Conservation (phyloP, 768 basidiomycete species). For the Polyporus arcularius region DNA sequence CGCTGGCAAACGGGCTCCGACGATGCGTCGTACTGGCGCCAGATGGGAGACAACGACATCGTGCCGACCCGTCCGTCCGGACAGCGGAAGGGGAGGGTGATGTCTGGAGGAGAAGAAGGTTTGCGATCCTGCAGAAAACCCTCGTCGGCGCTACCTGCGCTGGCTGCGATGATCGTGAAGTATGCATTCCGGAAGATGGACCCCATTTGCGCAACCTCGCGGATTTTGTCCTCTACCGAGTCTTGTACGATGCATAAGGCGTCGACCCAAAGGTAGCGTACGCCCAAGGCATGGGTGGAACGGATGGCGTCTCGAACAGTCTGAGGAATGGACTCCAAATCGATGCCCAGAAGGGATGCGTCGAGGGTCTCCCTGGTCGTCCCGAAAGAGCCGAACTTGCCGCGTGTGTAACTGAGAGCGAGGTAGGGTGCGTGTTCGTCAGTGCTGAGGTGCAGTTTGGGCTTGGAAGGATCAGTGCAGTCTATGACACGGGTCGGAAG, state of each 20-base stretch:
- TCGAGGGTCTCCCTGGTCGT: conserved; percentile 5
- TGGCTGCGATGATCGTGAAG: conserved; percentile 15
- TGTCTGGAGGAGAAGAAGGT: neutral
- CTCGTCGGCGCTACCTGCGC: neutral
- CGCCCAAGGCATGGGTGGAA: neutral
- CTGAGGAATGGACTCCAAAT: conserved; percentile 3
- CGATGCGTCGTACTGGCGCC: conserved; percentile 1
- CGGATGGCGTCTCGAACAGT: conserved; percentile 14
- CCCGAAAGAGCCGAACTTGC: neutral
- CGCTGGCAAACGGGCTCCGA: conserved; percentile 7
- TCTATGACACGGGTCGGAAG: conserved; percentile 13
- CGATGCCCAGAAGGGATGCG: conserved; percentile 2
- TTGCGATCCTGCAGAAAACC: conserved; percentile 13
- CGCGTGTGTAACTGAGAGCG: conserved; percentile 15
- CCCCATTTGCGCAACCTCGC: conserved; percentile 3
- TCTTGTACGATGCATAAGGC: conserved; percentile 18
- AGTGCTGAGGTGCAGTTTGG: neutral
- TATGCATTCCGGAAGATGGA: conserved; percentile 5
- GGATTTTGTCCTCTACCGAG: conserved; percentile 1
- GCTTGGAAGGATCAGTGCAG: conserved; percentile 6
- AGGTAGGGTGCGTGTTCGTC: conserved; percentile 3
- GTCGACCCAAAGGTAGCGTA: conserved; percentile 18
- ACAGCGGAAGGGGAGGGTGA: conserved; percentile 4
- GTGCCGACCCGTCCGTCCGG: conserved; percentile 2
- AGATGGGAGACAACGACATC: neutral